These are phyloP conservation scores for Pythium aristosporum DNA, from an alignment of 352 stramenopile species.

Conservation along the genomic window DNA sequence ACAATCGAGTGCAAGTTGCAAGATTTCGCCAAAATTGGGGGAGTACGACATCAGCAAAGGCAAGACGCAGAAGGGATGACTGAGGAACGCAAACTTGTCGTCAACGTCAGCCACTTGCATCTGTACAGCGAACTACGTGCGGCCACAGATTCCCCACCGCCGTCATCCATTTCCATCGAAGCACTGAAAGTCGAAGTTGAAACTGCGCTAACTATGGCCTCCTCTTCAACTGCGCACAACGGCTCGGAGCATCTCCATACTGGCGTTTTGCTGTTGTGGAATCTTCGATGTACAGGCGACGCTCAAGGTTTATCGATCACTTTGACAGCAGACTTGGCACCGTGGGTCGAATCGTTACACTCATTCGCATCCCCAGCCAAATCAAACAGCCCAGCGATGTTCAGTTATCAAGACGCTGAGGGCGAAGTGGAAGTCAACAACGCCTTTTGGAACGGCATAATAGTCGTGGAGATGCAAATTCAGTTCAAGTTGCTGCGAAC, in stretches of 20 bases:
- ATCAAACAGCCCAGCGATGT: neutral
- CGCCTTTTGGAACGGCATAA: constrained; percentile 1
- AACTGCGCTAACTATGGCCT: neutral
- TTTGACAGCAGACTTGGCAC: constrained; percentile 9
- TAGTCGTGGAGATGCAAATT: constrained; percentile 46
- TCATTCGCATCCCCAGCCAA: neutral
- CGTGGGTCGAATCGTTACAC: constrained; percentile 4
- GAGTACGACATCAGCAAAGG: neutral
- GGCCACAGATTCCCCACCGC: neutral
- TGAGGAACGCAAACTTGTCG: neutral
- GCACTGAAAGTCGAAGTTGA: constrained; percentile 11
- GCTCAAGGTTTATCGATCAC: constrained; percentile 1
- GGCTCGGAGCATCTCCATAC: neutral
- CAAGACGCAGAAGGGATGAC: neutral
- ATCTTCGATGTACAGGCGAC: constrained; percentile 17
- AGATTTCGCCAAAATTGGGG: neutral
- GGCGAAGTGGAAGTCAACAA: neutral
- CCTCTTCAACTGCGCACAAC: neutral
- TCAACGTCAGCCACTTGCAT: neutral
- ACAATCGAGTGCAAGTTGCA: neutral
- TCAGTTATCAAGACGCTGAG: neutral
- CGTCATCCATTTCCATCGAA: constrained; percentile 2
- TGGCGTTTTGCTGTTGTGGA: constrained; percentile 1
- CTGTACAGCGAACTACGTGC: neutral
- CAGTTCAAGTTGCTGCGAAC: constrained; percentile 62